A percentile compares a stretch with the other conserved stretches of the same genome.
phyloP scores from a whole-genome alignment of 495 filamentous ascomycete genomes.

The Penicillium maclennaniae region DNA sequence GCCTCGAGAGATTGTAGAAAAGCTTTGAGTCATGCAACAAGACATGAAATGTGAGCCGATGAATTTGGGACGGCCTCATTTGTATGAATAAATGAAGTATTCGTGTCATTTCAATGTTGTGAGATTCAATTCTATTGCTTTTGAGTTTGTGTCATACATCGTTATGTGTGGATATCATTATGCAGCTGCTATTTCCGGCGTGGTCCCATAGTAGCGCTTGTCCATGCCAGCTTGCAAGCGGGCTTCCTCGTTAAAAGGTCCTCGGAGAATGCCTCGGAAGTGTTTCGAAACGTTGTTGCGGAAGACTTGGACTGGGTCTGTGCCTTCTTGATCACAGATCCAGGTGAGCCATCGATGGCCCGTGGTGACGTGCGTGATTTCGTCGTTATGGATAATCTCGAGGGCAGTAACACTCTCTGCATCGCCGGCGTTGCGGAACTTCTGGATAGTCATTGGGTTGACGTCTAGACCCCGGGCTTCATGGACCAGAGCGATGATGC shows the following conservation, averaged over 20 bases:
- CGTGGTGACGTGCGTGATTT: slow-evolving; percentile 54
- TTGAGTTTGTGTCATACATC: slow-evolving; percentile 8
- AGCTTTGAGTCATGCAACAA: not conserved
- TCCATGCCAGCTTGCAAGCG: slow-evolving; percentile 49
- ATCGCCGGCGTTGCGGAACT: slow-evolving; percentile 47
- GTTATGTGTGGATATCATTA: slow-evolving; percentile 10
- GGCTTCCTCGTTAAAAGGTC: slow-evolving; percentile 50
- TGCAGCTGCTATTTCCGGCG: slow-evolving; percentile 10
- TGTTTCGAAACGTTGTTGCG: slow-evolving; percentile 46
- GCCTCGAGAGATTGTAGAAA: not conserved
- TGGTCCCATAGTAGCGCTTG: slow-evolving; percentile 42
- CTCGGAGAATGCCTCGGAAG: slow-evolving; percentile 43
- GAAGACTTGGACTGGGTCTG: slow-evolving; percentile 49
- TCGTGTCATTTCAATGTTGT: not conserved
- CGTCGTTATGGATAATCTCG: slow-evolving; percentile 51
- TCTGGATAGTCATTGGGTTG: slow-evolving; percentile 52
- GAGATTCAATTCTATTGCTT: not conserved
- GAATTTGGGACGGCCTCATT: not conserved
- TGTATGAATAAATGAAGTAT: not conserved
- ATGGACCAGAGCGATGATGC: slow-evolving; percentile 51
- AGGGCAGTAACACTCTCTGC: slow-evolving; percentile 42
- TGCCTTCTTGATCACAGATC: slow-evolving; percentile 49
- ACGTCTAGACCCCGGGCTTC: slow-evolving; percentile 52
- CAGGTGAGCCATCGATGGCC: slow-evolving; percentile 51
- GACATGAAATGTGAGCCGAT: not conserved